Conservation (phyloP, 192 early-diverging fungal species). For the Radiomyces spectabilis region DNA sequence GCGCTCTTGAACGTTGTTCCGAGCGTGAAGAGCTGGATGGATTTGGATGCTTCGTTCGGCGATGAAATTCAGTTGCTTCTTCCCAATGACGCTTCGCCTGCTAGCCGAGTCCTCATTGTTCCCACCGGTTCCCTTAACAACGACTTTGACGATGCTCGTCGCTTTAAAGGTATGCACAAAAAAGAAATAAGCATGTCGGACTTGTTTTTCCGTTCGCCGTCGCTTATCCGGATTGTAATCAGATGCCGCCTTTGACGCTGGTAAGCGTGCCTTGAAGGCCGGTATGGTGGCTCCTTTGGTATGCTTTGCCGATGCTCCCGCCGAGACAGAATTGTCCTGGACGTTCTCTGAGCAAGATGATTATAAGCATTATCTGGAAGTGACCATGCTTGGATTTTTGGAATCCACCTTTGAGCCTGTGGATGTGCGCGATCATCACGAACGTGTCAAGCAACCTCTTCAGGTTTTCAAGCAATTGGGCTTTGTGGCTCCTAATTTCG, state of each 20-base stretch:
- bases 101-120: slow-evolving; percentile 59
- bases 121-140: slow-evolving; percentile 66
- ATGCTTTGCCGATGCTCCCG: slow-evolving; percentile 48
- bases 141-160: slow-evolving; percentile 80
- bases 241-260: slow-evolving; percentile 62
- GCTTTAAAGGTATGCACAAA: slow-evolving; percentile 39
- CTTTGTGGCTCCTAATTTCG: slow-evolving; percentile 33
- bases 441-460: slow-evolving; percentile 31
- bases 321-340: slow-evolving; percentile 3
- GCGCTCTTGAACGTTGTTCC: slow-evolving; percentile 10
- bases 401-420: slow-evolving; percentile 71
- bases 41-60: slow-evolving; percentile 37
- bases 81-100: slow-evolving; percentile 36
- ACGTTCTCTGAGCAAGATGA: slow-evolving; percentile 33
- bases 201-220: too few species aligned
- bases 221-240: background rate
- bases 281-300: slow-evolving; percentile 56
- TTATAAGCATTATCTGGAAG: slow-evolving; percentile 65
- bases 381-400: slow-evolving; percentile 64
- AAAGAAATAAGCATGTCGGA: too few species aligned
- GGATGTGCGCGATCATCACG: slow-evolving; percentile 68
- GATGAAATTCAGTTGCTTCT: slow-evolving; percentile 18
- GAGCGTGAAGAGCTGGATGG: slow-evolving; percentile 6
- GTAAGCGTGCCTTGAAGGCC: slow-evolving; percentile 54
- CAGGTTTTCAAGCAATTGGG: slow-evolving; percentile 56